Percentiles rank a stretch among this genome's conserved stretches.
These are phyloP conservation scores for Ustilago xerochloae DNA, from an alignment of 1,284 basidiomycete species.

Conservation along the genomic window DNA sequence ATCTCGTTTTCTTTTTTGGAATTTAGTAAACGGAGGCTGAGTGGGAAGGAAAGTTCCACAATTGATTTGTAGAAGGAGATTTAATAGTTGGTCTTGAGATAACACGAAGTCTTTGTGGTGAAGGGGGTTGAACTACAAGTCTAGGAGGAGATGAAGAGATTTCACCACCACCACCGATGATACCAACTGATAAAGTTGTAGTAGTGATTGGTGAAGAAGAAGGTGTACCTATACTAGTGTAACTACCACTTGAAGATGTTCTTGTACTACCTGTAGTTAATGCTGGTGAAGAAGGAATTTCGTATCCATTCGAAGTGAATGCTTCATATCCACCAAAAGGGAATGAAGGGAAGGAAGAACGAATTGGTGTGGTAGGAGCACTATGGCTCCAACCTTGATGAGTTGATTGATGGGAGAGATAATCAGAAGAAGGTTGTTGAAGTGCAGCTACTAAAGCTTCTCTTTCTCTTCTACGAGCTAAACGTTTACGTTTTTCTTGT, in stretches of 20 bases:
- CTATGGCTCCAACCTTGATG: conserved; percentile 15
- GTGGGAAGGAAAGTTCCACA: conserved; percentile 1
- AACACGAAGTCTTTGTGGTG: conserved; percentile 16
- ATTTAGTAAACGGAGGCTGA: conserved; percentile 33
- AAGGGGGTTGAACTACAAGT: conserved; percentile 40
- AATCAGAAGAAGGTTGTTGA: too few species aligned
- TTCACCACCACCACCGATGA: neutral
- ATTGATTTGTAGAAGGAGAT: neutral
- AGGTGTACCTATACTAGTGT: conserved; percentile 1
- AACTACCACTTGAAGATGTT: neutral
- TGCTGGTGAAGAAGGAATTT: conserved; percentile 18
- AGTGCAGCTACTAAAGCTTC: conserved; percentile 42
- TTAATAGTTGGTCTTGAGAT: neutral
- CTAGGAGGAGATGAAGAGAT: conserved; percentile 15
- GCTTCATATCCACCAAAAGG: conserved; percentile 4
- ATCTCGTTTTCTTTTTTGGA: too few species aligned
- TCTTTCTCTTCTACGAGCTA: conserved; percentile 50
- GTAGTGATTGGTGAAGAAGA: conserved; percentile 8
- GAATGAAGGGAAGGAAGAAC: neutral
- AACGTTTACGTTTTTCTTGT: conserved; percentile 56
- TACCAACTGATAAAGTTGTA: too few species aligned
- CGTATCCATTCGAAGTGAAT: neutral
- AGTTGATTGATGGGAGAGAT: too few species aligned
- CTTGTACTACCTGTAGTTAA: conserved; percentile 13
- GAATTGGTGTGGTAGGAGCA: conserved; percentile 16